phyloP scores from a whole-genome alignment of 176 grass and related monocot genomes.

The Avena eriantha region DNA sequence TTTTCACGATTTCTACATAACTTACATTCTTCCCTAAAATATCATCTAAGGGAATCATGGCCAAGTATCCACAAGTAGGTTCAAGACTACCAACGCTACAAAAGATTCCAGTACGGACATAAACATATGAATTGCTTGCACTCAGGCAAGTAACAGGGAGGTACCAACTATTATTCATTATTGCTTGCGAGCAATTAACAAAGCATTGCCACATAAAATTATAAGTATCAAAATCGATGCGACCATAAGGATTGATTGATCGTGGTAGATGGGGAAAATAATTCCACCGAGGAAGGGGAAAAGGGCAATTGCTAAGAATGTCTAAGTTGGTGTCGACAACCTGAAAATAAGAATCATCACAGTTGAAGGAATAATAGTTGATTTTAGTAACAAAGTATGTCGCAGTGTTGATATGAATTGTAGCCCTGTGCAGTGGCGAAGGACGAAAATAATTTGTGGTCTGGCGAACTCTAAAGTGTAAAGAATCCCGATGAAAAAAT shows the following conservation, averaged over 20 bases:
- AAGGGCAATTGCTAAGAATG: no score
- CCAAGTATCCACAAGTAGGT: not conserved
- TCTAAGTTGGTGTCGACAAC: no score
- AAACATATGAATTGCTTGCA: conserved; percentile 28
- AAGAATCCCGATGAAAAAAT: no score
- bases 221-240: no score
- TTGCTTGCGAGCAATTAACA: conserved; percentile 36
- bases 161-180: not conserved
- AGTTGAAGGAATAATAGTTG: not conserved
- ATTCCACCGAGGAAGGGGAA: no score
- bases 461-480: no score
- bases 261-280: no score
- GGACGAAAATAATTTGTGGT: no score
- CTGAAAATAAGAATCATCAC: no score
- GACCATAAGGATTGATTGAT: no score
- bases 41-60: not conserved
- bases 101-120: not conserved
- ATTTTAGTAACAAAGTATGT: not conserved
- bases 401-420: not conserved
- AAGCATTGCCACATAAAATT: conserved; percentile 19
- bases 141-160: conserved; percentile 12
- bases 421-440: no score
- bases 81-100: not conserved
- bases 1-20: not conserved
- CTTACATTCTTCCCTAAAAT: not conserved